Conservation (phyloP, 2,329 filamentous ascomycete species). For the Aspergillus ustus region DNA sequence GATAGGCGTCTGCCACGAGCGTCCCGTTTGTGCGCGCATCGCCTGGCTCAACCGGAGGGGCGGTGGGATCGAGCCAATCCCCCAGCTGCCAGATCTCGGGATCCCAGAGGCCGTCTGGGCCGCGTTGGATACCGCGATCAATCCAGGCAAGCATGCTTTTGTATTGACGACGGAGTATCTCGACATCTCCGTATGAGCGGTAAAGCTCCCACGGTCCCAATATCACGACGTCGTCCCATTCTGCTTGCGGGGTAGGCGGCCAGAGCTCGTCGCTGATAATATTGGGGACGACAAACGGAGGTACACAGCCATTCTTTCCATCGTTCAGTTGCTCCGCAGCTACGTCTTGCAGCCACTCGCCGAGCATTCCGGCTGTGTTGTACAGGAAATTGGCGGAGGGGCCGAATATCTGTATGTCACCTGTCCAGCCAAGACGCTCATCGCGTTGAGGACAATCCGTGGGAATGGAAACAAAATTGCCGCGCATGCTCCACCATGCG, state of each 20-base stretch:
- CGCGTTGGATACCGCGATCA: constrained; percentile 39
- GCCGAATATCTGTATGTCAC: constrained; percentile 57
- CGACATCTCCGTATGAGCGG: constrained; percentile 37
- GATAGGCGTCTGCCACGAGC: constrained; percentile 47
- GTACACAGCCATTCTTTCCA: constrained; percentile 23
- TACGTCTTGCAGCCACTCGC: constrained; percentile 57
- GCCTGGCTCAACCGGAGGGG: constrained; percentile 41
- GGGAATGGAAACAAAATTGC: constrained; percentile 62
- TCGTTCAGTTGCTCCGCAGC: constrained; percentile 38
- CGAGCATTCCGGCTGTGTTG: constrained; percentile 56
- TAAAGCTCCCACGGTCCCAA: constrained; percentile 44
- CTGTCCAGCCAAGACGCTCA: constrained; percentile 60
- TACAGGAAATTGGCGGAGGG: constrained; percentile 60
- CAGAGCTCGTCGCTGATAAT: constrained; percentile 21
- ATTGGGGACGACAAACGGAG: constrained; percentile 40
- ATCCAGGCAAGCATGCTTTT: constrained; percentile 43
- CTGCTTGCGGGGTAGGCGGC: constrained; percentile 31
- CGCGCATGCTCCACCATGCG: constrained; percentile 60
- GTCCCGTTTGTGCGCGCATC: constrained; percentile 36
- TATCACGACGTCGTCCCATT: constrained; percentile 48
- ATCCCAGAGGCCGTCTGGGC: constrained; percentile 42
- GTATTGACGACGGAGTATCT: constrained; percentile 42
- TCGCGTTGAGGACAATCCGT: constrained; percentile 64
- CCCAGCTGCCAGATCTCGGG: constrained; percentile 40
- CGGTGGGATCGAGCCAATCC: constrained; percentile 49